Evolutionary conservation across 2,329 filamentous ascomycete genomes (phyloP).

Genomic region (Cryphonectria carpinicola): DNA sequence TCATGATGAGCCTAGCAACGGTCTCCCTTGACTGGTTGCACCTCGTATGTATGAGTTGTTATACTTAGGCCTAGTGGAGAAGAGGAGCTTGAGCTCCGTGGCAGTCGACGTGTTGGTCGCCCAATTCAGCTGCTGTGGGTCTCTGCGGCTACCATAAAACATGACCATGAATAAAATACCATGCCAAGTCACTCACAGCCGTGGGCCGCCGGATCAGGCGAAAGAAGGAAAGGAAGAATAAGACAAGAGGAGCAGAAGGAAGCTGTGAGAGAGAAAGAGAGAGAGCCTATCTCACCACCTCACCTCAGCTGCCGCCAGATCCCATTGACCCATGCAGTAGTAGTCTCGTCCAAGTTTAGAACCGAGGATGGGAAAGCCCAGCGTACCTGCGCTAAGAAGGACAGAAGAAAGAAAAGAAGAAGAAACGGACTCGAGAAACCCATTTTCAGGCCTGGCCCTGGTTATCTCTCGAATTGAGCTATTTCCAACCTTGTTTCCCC

Average conservation of each 20-base stretch:
- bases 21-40: too few species aligned
- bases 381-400: background rate
- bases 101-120: background rate
- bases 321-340: background rate
- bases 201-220: background rate
- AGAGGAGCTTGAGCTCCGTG: background rate
- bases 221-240: background rate
- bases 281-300: background rate
- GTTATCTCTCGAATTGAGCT: background rate
- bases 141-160: background rate
- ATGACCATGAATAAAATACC: background rate
- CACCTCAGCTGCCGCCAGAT: background rate
- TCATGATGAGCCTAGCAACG: background rate
- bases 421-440: too few species aligned
- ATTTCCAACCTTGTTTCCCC: background rate
- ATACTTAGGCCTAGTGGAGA: background rate
- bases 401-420: too few species aligned
- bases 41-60: too few species aligned
- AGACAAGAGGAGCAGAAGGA: slow-evolving; percentile 17
- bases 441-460: too few species aligned
- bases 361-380: background rate
- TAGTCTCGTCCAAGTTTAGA: background rate
- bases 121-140: background rate
- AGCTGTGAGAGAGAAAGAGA: background rate
- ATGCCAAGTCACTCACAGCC: background rate